Conservation (phyloP, 192 early-diverging fungal species). For the Phycomyces blakesleeanus region DNA sequence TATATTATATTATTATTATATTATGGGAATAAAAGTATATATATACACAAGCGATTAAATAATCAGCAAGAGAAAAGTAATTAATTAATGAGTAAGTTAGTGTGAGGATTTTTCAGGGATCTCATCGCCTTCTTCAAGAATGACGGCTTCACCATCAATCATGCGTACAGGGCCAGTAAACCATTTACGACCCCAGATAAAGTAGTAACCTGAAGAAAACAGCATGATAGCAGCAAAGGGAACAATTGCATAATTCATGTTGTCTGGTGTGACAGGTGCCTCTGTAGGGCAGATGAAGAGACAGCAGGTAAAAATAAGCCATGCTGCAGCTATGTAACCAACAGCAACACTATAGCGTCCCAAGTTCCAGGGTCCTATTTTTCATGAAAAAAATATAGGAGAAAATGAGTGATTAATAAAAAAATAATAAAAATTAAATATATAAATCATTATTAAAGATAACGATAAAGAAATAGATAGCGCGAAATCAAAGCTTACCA, state of each 20-base stretch:
- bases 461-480: too few species aligned
- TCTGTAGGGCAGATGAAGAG: slow-evolving; percentile 39
- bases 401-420: background rate
- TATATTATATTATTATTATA: too few species aligned
- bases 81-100: too few species aligned
- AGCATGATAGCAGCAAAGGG: slow-evolving; percentile 47
- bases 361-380: slow-evolving; percentile 38
- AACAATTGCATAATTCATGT: slow-evolving; percentile 48
- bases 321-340: slow-evolving; percentile 35
- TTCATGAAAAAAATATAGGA: background rate
- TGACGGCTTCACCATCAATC: slow-evolving; percentile 24
- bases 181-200: slow-evolving; percentile 52
- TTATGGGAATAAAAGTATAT: too few species aligned
- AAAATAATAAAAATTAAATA: too few species aligned
- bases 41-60: too few species aligned
- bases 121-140: slow-evolving; percentile 29
- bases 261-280: slow-evolving; percentile 40
- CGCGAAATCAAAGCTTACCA: slow-evolving; percentile 19
- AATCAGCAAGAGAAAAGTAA: too few species aligned
- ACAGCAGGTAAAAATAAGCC: slow-evolving; percentile 39
- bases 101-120: background rate
- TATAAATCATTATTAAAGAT: too few species aligned
- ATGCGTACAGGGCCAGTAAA: slow-evolving; percentile 39
- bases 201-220: slow-evolving; percentile 39
- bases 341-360: slow-evolving; percentile 37